Conservation (phyloP, 192 early-diverging fungal species). For the Lobosporangium transversale region DNA sequence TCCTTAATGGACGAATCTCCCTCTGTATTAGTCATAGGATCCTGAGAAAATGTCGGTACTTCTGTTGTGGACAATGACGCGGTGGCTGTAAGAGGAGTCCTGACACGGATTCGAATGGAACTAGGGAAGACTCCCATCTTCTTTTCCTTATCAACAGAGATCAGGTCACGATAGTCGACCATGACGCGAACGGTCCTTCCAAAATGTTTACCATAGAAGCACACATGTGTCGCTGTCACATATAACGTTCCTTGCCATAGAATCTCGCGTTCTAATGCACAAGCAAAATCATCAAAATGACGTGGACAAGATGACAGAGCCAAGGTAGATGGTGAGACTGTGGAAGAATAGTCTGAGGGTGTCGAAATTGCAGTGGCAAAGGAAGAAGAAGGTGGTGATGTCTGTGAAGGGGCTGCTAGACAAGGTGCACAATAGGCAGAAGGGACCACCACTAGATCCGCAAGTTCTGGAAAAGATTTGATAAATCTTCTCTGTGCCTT, state of each 20-base stretch:
- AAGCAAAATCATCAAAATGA: conserved; percentile 37
- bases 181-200: conserved; percentile 56
- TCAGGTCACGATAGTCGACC: conserved; percentile 56
- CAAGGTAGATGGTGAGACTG: background rate
- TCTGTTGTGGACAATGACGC: background rate
- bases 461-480: conserved; percentile 25
- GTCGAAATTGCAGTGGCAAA: background rate
- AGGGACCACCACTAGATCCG: conserved; percentile 10
- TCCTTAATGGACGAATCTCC: conserved; percentile 28
- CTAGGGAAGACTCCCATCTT: conserved; percentile 67
- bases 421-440: conserved; percentile 23
- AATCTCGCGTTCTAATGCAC: conserved; percentile 66
- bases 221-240: conserved; percentile 57
- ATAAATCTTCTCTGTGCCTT: conserved; percentile 24
- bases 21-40: background rate
- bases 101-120: conserved; percentile 52
- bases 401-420: conserved; percentile 20
- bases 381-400: background rate
- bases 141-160: conserved; percentile 60
- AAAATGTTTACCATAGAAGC: conserved; percentile 67
- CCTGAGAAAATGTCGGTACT: background rate
- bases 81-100: background rate
- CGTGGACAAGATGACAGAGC: conserved; percentile 9
- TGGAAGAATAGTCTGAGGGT: background rate
- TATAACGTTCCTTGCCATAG: conserved; percentile 67